Evolutionary conservation across 2,329 filamentous ascomycete genomes (phyloP).

Genomic region (Colletotrichum lentis): DNA sequence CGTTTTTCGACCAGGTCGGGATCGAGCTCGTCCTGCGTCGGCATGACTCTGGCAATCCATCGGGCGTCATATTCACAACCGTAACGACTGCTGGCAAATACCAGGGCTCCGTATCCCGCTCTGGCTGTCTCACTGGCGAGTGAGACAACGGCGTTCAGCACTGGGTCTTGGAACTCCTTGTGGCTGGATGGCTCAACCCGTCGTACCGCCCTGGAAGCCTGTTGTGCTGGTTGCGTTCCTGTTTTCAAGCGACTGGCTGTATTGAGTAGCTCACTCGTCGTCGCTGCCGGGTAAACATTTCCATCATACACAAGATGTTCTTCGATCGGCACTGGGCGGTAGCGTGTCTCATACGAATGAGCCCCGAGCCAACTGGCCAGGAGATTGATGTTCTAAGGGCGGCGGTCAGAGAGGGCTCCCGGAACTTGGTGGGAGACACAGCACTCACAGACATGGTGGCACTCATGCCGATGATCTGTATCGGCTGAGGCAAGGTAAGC

Average conservation of each 20-base stretch:
- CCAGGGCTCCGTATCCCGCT: constrained; percentile 74
- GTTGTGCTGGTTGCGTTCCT: constrained; percentile 46
- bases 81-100: constrained; percentile 76
- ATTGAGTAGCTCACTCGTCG: constrained; percentile 65
- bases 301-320: constrained; percentile 79
- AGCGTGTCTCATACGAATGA: constrained; percentile 76
- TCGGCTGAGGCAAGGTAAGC: constrained; percentile 69
- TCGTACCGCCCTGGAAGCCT: constrained; percentile 52
- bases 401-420: not conserved
- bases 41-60: constrained; percentile 73
- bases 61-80: constrained; percentile 74
- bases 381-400: constrained; percentile 69
- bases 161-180: constrained; percentile 69
- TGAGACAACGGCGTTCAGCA: constrained; percentile 75
- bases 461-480: constrained; percentile 82
- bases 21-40: constrained; percentile 56
- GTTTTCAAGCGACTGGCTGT: constrained; percentile 61
- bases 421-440: not conserved
- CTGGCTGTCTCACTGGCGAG: constrained; percentile 73
- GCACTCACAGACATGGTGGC: constrained; percentile 73
- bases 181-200: constrained; percentile 64
- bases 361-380: constrained; percentile 75
- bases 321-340: constrained; percentile 77
- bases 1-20: constrained; percentile 63
- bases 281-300: constrained; percentile 69